Base-by-base conservation (phyloP, 352 stramenopile genomes). In the Saprolegnia parasitica region DNA sequence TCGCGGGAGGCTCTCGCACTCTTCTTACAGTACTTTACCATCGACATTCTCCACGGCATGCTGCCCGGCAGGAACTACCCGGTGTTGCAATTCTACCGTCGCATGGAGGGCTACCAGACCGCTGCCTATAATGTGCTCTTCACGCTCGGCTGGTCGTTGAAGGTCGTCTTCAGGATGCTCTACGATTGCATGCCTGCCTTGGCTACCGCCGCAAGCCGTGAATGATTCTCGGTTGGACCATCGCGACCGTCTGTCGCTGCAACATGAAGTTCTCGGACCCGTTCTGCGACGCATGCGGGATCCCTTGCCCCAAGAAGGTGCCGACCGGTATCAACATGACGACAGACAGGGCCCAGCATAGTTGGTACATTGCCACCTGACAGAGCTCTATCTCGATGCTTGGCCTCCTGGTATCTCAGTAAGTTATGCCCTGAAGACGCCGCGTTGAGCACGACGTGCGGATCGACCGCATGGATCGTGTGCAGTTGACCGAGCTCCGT, bases 191-290 rank as follows among this genome's bases (percentile, higher is more conserved):
- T 78, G 0, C 75, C 75, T 75, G 78, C 71, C 71, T 68, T 56
- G 76, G 76, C 39, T 79, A 75, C 47, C 76, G 76, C 26, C 73
- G 76, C 66, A 75, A 75, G n/a, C 71, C 73, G 16, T 79, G 74
- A 39, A 81, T 81, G 74, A 13, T 81, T 9, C 50, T 79, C 35
- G 76, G 76, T 15, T 81, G 76, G 76, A 60, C 21, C 46, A 61
- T 81, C 32, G 74, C 73, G 29, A 74, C 76, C 32, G 64, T 71
- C 35, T 76, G 76, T 71, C 75, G 77, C n/a, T 56, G 75, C n/a
- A 67, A 75, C 39, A 82, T 83, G 9, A 67, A 61, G 3, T 72
- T 77, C 9, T 47, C 80, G 26, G 74, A 62, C 0, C 73, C 83
- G 15, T 90, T 84, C 42, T 60, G 39, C 52, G 16, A 13, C 16